These are phyloP conservation scores for Schizophyllum amplum DNA, from an alignment of 1,284 basidiomycete species.

Conservation along the genomic window DNA sequence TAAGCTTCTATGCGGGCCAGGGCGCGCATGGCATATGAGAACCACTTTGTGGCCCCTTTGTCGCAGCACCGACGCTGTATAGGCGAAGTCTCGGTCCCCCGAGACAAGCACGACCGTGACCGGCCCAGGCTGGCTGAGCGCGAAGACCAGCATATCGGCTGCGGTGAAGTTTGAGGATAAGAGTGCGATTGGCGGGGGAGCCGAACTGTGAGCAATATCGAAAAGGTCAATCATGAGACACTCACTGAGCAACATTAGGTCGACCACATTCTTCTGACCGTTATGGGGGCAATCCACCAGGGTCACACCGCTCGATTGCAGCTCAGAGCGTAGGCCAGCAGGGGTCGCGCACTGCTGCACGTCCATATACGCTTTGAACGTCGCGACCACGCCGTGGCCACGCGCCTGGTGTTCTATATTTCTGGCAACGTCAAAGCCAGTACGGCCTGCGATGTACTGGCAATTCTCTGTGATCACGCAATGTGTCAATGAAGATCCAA, in stretches of 20 bases:
- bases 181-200: too few relatives aligned
- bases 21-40: slow-evolving; percentile 33
- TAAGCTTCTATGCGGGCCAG: slow-evolving; percentile 32
- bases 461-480: slow-evolving; percentile 45
- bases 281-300: slow-evolving; percentile 51
- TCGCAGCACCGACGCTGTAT: slow-evolving; percentile 44
- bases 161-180: background rate
- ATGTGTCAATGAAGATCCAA: background rate
- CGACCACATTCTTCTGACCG: slow-evolving; percentile 44
- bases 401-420: slow-evolving; percentile 23
- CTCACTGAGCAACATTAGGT: slow-evolving; percentile 44
- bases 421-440: slow-evolving; percentile 17
- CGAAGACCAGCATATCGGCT: slow-evolving; percentile 48
- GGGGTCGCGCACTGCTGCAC: background rate
- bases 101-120: slow-evolving; percentile 48
- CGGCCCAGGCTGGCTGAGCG: slow-evolving; percentile 45
- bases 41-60: slow-evolving; percentile 42
- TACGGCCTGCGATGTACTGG: slow-evolving; percentile 28
- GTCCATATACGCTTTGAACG: slow-evolving; percentile 36
- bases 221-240: background rate
- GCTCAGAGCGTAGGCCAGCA: slow-evolving; percentile 35
- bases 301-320: slow-evolving; percentile 53
- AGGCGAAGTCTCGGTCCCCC: slow-evolving; percentile 50
- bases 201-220: too few relatives aligned
- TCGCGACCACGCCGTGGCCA: slow-evolving; percentile 23